Percentiles rank a stretch among this genome's conserved stretches.
phyloP scores from a whole-genome alignment of 208 protist genomes.

The Acanthamoeba lenticulata region DNA sequence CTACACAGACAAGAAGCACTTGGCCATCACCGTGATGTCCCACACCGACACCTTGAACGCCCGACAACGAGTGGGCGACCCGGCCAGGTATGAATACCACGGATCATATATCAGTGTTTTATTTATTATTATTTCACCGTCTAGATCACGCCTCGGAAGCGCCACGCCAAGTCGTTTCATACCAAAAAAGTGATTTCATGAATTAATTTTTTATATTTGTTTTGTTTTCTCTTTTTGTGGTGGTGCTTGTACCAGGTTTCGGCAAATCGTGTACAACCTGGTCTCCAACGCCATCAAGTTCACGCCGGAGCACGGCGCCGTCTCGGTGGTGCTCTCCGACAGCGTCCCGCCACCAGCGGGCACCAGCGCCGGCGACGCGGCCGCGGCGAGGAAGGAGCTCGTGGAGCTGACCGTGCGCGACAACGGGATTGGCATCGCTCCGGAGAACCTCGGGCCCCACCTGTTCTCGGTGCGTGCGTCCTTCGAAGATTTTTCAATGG shows the following conservation, averaged over 20 bases:
- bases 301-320: neutral
- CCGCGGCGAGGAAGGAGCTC: no score
- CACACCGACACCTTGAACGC: neutral
- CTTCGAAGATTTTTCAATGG: neutral
- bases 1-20: neutral
- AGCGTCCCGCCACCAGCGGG: neutral
- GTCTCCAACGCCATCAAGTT: constrained; percentile 65
- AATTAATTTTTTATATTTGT: neutral
- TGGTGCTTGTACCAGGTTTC: neutral
- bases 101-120: neutral
- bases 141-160: no score
- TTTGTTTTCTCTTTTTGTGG: neutral
- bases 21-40: no score
- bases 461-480: neutral
- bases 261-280: constrained; percentile 18
- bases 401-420: neutral
- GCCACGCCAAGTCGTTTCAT: neutral
- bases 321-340: neutral
- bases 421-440: neutral
- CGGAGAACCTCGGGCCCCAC: neutral
- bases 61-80: neutral
- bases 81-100: neutral
- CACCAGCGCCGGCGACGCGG: neutral
- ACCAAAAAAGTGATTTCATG: no score
- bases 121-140: no score